Evolutionary conservation across 805 yeast species (phyloP), one percentile per base, ranked within the genome.

Genomic region (Candida glaebosa): DNA sequence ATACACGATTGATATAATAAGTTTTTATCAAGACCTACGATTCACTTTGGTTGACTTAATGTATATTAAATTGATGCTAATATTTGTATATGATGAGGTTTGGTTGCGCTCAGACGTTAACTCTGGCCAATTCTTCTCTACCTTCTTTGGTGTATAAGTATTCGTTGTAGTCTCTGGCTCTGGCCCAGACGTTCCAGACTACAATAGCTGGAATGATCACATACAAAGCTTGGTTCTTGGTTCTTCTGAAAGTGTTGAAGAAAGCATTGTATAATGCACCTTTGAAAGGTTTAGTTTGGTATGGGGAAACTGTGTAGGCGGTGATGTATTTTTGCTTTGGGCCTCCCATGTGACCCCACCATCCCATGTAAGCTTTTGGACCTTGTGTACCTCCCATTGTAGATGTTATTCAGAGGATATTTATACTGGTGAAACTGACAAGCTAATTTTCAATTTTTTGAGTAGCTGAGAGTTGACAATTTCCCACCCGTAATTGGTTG

Each of bases 141-240:
- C 99, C 99, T 51, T 87, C 98, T 78, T 91, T 91, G 69, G 97
- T 89, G 79, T 91, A 91, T 66, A 91, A 78, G 81, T 74, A 90
- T 65, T 82, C 91, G 71, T 91, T 87, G 81, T 89, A 89, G 63
- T 84, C 89, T 73, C 88, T 82, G 52, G 95, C 90, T 62, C 75
- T 68, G 50, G 79, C 80, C 96, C 96, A 88, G 72, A 91, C 69
- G 66, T 80, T 81, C 86, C 91, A 88, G 61, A 87, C 82, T 52
- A 87, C 65, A 44, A 80, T 73, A 51, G 78, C 88, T 53, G 99
- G 99, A 52, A 88, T 61, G 40, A 78, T 68, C 45, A 91, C 69
- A 71, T 73, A 91, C 54, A 91, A 70, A 47, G 81, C 78, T 75
- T 93, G 97, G 61, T 84, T 74, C 70, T 80, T 86, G 56, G 84